These are phyloP conservation scores for Castanospermum australe DNA, from an alignment of 306 rosid species.

Conservation along the genomic window DNA sequence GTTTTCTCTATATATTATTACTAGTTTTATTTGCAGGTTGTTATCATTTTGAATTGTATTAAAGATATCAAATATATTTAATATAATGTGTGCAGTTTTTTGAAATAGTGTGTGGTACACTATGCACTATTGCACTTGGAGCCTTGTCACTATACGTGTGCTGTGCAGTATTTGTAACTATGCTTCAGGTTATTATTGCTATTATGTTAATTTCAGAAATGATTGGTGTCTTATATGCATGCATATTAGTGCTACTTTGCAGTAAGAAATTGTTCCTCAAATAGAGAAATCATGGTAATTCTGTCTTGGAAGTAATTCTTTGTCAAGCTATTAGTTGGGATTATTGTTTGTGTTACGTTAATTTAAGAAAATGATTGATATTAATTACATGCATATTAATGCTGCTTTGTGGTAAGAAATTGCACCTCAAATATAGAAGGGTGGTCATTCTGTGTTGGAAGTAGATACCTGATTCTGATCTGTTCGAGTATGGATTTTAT, in stretches of 20 bases:
- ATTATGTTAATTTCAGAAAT: background rate
- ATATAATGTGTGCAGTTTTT: no score
- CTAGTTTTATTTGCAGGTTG: no score
- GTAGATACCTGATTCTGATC: background rate
- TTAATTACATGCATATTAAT: background rate
- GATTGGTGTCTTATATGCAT: background rate
- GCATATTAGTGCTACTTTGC: background rate
- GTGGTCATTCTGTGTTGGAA: background rate
- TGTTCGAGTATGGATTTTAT: background rate
- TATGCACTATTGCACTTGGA: background rate
- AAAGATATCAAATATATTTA: no score
- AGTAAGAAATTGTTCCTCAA: background rate
- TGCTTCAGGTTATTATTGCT: background rate
- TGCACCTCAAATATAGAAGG: conserved; percentile 11
- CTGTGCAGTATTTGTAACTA: background rate
- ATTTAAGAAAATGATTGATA: background rate
- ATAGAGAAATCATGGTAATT: background rate
- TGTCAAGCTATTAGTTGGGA: background rate
- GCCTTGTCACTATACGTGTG: background rate
- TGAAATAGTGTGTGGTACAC: background rate
- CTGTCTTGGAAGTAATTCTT: background rate
- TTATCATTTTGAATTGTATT: no score
- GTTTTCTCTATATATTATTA: no score
- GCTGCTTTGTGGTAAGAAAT: background rate
- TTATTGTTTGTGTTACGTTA: background rate